Conservation (phyloP, 169 alveolate species). For the Eimeria praecox region DNA sequence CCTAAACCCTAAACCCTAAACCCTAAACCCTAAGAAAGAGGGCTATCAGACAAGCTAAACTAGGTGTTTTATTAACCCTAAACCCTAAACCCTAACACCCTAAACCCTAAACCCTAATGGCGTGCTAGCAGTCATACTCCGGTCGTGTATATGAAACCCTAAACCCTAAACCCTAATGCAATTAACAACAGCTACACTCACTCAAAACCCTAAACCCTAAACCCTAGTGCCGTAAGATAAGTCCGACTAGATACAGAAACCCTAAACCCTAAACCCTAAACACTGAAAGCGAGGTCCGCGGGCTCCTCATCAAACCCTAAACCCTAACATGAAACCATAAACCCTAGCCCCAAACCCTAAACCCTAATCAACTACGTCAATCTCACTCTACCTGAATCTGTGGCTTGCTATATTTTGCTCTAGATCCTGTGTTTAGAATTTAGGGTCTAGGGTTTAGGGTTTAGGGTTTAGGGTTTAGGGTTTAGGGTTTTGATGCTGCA, state of each 20-base stretch:
- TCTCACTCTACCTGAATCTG: no score
- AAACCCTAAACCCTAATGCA: constrained; percentile 20
- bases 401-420: no score
- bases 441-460: neutral
- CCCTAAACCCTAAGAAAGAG: constrained; percentile 80
- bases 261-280: neutral
- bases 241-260: no score
- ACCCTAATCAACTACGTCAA: neutral
- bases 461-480: constrained; percentile 3
- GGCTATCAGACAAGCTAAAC: constrained; percentile 80
- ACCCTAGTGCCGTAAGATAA: no score
- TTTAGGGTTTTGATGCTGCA: constrained; percentile 14
- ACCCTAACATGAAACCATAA: neutral
- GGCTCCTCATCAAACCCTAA: no score
- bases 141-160: no score
- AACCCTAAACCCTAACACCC: constrained; percentile 29
- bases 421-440: no score
- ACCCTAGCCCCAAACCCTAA: neutral
- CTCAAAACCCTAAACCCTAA: neutral
- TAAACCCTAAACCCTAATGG: no score
- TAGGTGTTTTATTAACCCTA: constrained; percentile 18
- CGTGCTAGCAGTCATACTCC: no score
- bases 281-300: no score
- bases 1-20: constrained; percentile 30
- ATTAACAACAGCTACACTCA: no score